Evolutionary conservation across 345 rosid species (phyloP).

Genomic region (Psidium guajava): DNA sequence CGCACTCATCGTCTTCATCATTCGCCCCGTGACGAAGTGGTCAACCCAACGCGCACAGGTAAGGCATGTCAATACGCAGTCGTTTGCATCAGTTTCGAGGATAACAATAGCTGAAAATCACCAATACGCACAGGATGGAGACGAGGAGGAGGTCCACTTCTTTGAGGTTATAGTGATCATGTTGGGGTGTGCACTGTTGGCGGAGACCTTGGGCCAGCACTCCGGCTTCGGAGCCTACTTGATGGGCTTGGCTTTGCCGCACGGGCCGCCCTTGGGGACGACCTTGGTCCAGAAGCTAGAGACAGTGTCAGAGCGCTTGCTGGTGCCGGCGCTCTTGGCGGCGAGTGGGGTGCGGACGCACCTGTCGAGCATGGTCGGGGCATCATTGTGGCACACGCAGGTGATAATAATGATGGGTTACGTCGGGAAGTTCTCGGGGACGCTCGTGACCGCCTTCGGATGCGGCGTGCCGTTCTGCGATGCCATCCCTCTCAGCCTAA

Average conservation of each 20-base stretch:
- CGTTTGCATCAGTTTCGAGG: neutral
- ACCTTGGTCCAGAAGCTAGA: conserved; percentile 22
- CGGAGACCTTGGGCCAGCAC: conserved; percentile 14
- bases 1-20: neutral
- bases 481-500: conserved; percentile 18
- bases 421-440: conserved; percentile 11
- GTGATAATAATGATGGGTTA: conserved; percentile 4
- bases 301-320: conserved; percentile 5
- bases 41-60: neutral
- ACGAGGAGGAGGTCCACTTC: neutral
- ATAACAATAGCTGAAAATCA: neutral
- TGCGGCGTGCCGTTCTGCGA: conserved; percentile 15
- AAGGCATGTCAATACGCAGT: neutral
- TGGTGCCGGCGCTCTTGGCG: conserved; percentile 17
- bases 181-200: neutral
- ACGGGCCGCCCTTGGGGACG: conserved; percentile 30
- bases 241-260: conserved; percentile 25
- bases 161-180: neutral
- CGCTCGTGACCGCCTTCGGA: conserved; percentile 10
- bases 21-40: neutral
- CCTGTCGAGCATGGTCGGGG: conserved; percentile 1
- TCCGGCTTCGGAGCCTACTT: conserved; percentile 7
- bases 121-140: neutral
- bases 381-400: neutral
- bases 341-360: conserved; percentile 13